Conservation (phyloP, 805 yeast species). For the Cephaloascus fragrans region DNA sequence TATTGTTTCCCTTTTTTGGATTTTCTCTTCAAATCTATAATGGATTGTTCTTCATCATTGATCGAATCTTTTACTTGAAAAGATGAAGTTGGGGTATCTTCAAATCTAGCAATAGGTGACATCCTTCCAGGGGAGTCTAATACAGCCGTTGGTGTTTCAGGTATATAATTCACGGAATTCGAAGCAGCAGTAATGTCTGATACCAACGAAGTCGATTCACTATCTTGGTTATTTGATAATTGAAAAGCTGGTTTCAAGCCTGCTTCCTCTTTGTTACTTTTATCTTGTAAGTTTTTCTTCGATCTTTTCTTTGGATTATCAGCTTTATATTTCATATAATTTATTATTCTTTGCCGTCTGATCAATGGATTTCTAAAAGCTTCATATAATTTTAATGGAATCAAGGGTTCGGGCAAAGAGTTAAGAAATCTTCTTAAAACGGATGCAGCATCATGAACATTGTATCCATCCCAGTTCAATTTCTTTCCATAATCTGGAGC, state of each 20-base stretch:
- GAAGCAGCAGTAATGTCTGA: neutral
- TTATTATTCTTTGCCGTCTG: conserved; percentile 51
- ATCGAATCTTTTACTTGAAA: too few species aligned
- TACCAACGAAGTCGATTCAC: neutral
- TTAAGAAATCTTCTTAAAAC: conserved; percentile 78
- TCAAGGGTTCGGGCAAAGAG: conserved; percentile 84
- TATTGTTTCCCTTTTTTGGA: conserved; percentile 34
- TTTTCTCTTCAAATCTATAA: conserved; percentile 1
- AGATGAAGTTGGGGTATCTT: neutral
- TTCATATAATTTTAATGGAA: conserved; percentile 71
- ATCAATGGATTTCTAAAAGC: conserved; percentile 69
- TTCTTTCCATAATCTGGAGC: conserved; percentile 89
- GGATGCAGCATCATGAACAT: conserved; percentile 95
- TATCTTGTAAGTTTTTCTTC: neutral
- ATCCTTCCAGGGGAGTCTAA: neutral
- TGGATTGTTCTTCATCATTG: neutral
- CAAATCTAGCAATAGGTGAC: neutral
- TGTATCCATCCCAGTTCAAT: conserved; percentile 85
- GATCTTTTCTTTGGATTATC: conserved; percentile 20
- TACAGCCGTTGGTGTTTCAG: neutral
- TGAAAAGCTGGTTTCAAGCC: conserved; percentile 2
- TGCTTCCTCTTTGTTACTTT: neutral
- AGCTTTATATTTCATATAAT: conserved; percentile 54
- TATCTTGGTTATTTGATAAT: conserved; percentile 1
- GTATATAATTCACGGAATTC: neutral